Percentiles rank a stretch among this genome's conserved stretches.
These are phyloP conservation scores for Limnomonas spitsbergensis DNA, from an alignment of 139 green algal genomes.

Conservation along the genomic window DNA sequence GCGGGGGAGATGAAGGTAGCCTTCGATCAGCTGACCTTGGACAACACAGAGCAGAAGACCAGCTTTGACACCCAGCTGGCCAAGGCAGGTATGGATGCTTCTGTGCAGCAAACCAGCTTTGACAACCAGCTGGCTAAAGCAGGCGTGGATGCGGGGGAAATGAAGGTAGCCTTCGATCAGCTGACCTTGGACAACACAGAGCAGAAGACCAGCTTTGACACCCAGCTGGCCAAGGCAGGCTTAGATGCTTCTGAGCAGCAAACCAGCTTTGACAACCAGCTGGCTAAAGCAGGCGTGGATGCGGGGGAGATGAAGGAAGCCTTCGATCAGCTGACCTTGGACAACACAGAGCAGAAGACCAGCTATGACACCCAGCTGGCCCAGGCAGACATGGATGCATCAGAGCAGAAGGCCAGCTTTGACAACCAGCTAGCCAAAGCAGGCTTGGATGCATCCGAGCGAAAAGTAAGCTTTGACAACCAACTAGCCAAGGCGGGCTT, in stretches of 20 bases:
- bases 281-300: not conserved
- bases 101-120: not conserved
- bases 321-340: constrained; percentile 10
- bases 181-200: not conserved
- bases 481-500: not conserved
- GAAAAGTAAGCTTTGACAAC: constrained; percentile 7
- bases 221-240: too few relatives aligned
- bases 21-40: constrained; percentile 21
- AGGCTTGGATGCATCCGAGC: not conserved
- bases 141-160: constrained; percentile 1
- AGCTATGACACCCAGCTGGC: not conserved
- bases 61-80: constrained; percentile 11
- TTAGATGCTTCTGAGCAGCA: not conserved
- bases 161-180: constrained; percentile 7
- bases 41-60: constrained; percentile 19
- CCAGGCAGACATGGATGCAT: not conserved
- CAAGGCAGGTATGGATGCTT: not conserved
- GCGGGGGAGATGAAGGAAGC: constrained; percentile 2
- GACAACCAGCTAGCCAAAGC: not conserved
- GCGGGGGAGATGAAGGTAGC: constrained; percentile 6
- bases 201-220: not conserved
- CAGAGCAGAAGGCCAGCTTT: constrained; percentile 5
- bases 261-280: not conserved
- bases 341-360: constrained; percentile 10
- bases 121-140: constrained; percentile 4